Base-by-base conservation (phyloP, 2,329 filamentous ascomycete species). In the Cryphonectria nitschkei region DNA sequence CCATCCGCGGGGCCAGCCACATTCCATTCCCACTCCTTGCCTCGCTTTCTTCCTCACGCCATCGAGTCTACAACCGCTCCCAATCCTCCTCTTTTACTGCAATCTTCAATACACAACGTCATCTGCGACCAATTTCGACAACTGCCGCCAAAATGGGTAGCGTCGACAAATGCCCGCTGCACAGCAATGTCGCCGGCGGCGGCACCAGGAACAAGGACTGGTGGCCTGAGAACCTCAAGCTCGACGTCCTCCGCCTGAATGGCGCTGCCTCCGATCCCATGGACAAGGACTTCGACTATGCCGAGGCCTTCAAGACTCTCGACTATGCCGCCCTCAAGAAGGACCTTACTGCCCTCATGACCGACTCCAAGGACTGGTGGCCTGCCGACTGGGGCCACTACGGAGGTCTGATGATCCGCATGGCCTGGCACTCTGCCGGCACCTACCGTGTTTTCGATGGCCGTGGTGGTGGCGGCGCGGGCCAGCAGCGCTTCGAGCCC, bases 361-460 rank as follows among this genome's bases (percentile, higher is more conserved):
- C 92, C 67, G 89, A 93, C 79, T 94, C 91, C 2, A 89, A 94
- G 82, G 89, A 92, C 56, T 94, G 88, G 88, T 95, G 92, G 92
- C 92, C 92, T 0, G 92, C 92, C 43, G 92, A 95, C 79, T 93
- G 92, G 77, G 92, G 92, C 69, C 91, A 94, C 85, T 95, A 94
- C 76, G 92, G 92, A 74, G 92, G 92, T 80, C 86, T 94, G 39
- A 94, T 95, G 80, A 86, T 95, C 78, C 91, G 92, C 70, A 90
- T 94, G 90, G 90, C 91, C 72, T 95, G 92, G 92, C 92, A 94
- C 85, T 90, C 89, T 75, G 88, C 92, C 37, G 92, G 92, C 72
- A 95, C 92, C 66, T 94, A 94, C 83, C 91, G 92, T 76, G 88
- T 92, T 78, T 85, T 85, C 67, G 92, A 94, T 75, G 92, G 92